Conservation (phyloP, 2,329 filamentous ascomycete genomes). For the Diaporthe citri region DNA sequence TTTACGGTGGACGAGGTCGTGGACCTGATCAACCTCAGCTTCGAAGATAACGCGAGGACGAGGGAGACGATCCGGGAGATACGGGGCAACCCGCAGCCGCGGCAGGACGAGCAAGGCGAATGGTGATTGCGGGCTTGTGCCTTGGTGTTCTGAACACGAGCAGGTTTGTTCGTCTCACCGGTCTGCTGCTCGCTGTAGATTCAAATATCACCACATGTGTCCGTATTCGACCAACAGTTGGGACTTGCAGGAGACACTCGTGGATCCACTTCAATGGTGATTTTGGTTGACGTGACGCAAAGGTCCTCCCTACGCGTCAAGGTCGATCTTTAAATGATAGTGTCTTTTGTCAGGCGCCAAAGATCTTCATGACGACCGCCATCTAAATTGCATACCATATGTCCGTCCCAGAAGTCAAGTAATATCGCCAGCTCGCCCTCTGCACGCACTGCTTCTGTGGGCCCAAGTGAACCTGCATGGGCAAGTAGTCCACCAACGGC, state of each 20-base stretch:
- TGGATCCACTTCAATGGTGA: background rate
- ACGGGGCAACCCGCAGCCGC: slow-evolving; percentile 62
- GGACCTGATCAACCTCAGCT: slow-evolving; percentile 73
- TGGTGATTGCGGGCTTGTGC: slow-evolving; percentile 21
- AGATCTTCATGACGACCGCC: background rate
- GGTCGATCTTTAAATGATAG: background rate
- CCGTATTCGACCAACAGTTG: background rate
- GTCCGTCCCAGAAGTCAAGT: background rate
- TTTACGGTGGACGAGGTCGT: slow-evolving; percentile 72
- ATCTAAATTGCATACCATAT: background rate
- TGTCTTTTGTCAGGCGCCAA: background rate
- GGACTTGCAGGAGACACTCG: background rate
- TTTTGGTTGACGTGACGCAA: too few relatives aligned
- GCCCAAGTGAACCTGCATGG: background rate
- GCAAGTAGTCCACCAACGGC: too few relatives aligned
- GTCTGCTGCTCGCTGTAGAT: background rate
- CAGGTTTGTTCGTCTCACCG: background rate
- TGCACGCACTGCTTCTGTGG: background rate
- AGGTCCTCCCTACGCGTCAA: background rate
- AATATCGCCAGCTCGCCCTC: background rate
- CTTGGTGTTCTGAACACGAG: background rate
- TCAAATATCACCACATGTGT: background rate
- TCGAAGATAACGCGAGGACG: slow-evolving; percentile 72
- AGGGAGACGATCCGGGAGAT: slow-evolving; percentile 72
- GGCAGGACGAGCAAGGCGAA: slow-evolving; percentile 34